Evolutionary conservation across 306 rosid genomes (phyloP).

Genomic region (Hippophae gyantsensis): DNA sequence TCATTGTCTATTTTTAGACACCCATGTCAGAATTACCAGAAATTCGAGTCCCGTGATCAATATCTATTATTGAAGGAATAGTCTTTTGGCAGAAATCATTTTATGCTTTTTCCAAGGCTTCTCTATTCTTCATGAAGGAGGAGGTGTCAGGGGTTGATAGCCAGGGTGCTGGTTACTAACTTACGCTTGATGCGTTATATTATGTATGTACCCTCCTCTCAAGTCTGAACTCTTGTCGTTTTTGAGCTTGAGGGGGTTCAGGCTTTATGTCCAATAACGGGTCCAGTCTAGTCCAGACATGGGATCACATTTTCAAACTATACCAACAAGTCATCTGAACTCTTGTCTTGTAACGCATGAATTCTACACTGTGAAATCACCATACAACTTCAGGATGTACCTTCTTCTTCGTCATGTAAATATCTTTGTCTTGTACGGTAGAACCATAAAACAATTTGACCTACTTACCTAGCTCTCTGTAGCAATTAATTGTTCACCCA

Average conservation of each 20-base stretch:
- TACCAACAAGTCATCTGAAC: conserved; percentile 25
- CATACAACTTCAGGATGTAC: conserved; percentile 32
- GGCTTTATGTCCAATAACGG: conserved; percentile 17
- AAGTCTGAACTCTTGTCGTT: conserved; percentile 16
- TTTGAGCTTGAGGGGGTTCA: conserved; percentile 7
- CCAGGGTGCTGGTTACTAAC: conserved; percentile 8
- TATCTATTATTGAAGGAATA: conserved; percentile 7
- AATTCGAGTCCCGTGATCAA: conserved; percentile 41
- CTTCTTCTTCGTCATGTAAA: conserved; percentile 24
- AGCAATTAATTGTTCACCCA: neutral
- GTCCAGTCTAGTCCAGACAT: no score
- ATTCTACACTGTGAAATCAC: conserved; percentile 35
- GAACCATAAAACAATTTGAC: conserved; percentile 20
- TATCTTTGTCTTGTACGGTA: conserved; percentile 27
- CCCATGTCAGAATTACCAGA: conserved; percentile 32
- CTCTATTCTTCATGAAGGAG: conserved; percentile 5
- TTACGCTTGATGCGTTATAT: conserved; percentile 4
- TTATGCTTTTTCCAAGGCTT: conserved; percentile 12
- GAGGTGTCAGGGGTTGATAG: conserved; percentile 5
- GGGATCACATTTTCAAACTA: conserved; percentile 25
- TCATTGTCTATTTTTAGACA: conserved; percentile 9
- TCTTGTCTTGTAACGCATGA: conserved; percentile 50
- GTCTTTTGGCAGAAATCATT: conserved; percentile 19
- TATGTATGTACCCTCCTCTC: neutral
- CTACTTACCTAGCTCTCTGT: conserved; percentile 18